Evolutionary conservation across 352 stramenopile genomes (phyloP), one percentile per base, ranked within the genome.

Genomic region (Phytophthora ohioensis): DNA sequence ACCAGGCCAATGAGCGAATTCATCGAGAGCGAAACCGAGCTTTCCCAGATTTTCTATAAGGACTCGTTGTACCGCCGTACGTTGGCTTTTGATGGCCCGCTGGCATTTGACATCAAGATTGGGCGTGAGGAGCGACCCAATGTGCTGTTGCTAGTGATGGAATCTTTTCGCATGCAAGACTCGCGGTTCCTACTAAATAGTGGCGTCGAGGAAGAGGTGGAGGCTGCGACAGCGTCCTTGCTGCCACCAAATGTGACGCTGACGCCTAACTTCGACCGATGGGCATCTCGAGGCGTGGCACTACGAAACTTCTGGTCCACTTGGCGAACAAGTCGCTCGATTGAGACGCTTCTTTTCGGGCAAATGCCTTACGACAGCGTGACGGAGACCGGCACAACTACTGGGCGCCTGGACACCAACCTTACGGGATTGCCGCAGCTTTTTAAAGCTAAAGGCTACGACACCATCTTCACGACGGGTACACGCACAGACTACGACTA

Each of bases 291-390:
- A 1, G 81, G 81, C 34, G 71, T 92, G 11, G 81, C 54, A 6
- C 76, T 92, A 39, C 64, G 74, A 38, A 92, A 87, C 57, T 71
- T 91, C 51, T 92, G 85, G 85, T 91, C 85, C 1, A 82, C 73
- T 0, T 90, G 76, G 79, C 79, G 77, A n/a, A 92, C 85, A 47
- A 92, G 85, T 63, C 85, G 85, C 5, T 88, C 85, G 6, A 56
- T 92, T 10, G 85, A 92, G 67, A 78, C 75, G 10, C 79, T 91
- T 15, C 56, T 92, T 3, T 92, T 91, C 46, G 85, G 78, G 0
- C 85, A 91, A 43, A 59, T 91, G 53, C 81, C 83, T 3, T 88
- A 90, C 39, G 82, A 92, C 39, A 90, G 81, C 59, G 60, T 80
- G 10, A 86, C 75, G 0, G 64, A 81, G 27, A 87, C 82, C 1